Conservation (phyloP, 2,329 filamentous ascomycete species). For the Sclerotinia minor region DNA sequence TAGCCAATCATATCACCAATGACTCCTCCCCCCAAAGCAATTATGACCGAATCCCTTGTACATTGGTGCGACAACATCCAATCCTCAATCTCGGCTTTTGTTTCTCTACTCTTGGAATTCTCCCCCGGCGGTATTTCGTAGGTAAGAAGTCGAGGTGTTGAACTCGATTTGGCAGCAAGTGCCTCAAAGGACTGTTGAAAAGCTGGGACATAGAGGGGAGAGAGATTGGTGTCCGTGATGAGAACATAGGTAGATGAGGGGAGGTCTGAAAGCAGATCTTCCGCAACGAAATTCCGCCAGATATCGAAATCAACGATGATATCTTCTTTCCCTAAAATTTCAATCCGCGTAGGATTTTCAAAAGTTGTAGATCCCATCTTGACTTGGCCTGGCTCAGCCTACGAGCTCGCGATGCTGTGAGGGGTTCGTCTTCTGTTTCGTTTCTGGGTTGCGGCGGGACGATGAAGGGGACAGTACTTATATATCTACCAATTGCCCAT, state of each 20-base stretch:
- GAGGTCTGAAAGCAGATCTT: constrained; percentile 76
- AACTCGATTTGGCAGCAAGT: constrained; percentile 43
- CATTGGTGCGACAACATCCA: constrained; percentile 94
- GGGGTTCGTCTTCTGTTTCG: background rate
- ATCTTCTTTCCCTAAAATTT: constrained; percentile 83
- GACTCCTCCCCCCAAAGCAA: constrained; percentile 92
- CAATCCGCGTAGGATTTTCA: constrained; percentile 58
- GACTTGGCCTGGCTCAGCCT: constrained; percentile 4
- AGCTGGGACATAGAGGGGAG: constrained; percentile 72
- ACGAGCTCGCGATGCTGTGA: background rate
- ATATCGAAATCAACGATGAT: constrained; percentile 92
- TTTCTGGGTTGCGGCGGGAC: background rate
- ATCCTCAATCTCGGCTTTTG: constrained; percentile 94
- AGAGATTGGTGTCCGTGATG: constrained; percentile 93
- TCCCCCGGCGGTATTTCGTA: constrained; percentile 90
- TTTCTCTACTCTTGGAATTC: constrained; percentile 87
- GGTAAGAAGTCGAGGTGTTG: constrained; percentile 70
- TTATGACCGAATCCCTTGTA: constrained; percentile 90
- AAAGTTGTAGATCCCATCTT: constrained; percentile 35
- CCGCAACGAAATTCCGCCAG: constrained; percentile 77
- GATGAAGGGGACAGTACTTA: background rate
- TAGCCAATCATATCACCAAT: constrained; percentile 98
- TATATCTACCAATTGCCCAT: constrained; percentile 15
- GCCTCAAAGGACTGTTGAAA: constrained; percentile 69
- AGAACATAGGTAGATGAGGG: constrained; percentile 90